Percentiles rank a stretch among this genome's conserved stretches.
Evolutionary conservation across 2,329 filamentous ascomycete species (phyloP).

Genomic region (Emergomyces orientalis): DNA sequence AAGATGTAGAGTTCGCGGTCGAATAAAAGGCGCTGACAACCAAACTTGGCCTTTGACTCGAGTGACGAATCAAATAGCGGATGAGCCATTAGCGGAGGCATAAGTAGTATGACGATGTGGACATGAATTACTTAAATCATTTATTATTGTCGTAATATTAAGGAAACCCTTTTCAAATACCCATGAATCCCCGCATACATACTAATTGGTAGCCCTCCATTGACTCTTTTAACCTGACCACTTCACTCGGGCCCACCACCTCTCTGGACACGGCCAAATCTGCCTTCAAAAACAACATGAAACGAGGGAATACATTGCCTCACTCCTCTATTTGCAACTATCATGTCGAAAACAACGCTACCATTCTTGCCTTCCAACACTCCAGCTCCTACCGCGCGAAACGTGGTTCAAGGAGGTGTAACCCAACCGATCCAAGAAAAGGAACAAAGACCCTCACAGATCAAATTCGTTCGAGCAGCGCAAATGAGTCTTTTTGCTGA

Average conservation of each 20-base stretch:
- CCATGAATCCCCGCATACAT: no score
- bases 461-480: conserved; percentile 28
- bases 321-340: background rate
- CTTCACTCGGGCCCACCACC: background rate
- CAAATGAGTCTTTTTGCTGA: conserved; percentile 45
- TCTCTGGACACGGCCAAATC: background rate
- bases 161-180: no score
- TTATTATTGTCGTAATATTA: no score
- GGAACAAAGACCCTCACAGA: conserved; percentile 21
- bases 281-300: background rate
- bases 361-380: background rate
- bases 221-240: background rate
- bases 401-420: background rate
- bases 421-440: background rate
- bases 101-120: no score
- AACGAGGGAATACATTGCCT: background rate
- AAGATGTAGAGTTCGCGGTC: background rate
- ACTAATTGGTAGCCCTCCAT: no score
- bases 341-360: background rate
- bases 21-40: background rate
- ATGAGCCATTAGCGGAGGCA: background rate
- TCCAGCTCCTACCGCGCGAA: background rate
- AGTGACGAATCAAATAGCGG: background rate
- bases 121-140: no score
- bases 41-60: background rate